phyloP scores from a whole-genome alignment of 345 rosid genomes.

The Salix viminalis region DNA sequence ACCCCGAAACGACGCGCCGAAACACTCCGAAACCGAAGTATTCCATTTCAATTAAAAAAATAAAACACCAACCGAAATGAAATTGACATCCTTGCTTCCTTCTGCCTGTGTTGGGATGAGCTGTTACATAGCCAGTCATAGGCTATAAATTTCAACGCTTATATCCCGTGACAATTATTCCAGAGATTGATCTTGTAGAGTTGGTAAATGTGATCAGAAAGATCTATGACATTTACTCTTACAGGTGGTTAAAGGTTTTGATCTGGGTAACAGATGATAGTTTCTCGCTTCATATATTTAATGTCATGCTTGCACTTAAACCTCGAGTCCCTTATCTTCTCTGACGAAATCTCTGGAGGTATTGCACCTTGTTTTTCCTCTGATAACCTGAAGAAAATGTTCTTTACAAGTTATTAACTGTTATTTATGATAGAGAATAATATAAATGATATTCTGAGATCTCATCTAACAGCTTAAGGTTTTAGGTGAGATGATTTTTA shows the following conservation, averaged over 20 bases:
- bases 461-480: too few species aligned
- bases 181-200: neutral
- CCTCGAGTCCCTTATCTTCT: constrained; percentile 59
- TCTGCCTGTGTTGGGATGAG: neutral
- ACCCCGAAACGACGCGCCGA: too few species aligned
- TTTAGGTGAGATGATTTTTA: too few species aligned
- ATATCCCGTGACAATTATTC: neutral
- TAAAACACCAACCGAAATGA: too few species aligned
- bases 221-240: neutral
- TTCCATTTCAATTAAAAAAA: too few species aligned
- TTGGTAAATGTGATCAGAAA: neutral
- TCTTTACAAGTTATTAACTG: too few species aligned
- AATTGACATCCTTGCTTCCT: too few species aligned
- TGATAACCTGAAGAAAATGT: constrained; percentile 25
- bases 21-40: too few species aligned
- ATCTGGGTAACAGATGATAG: constrained; percentile 37
- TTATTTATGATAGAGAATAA: too few species aligned
- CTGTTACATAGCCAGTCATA: neutral
- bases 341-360: constrained; percentile 63
- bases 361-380: constrained; percentile 21
- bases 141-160: neutral
- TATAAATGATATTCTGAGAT: too few species aligned
- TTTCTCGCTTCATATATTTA: constrained; percentile 48
- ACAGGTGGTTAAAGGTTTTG: constrained; percentile 37
- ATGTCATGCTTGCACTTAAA: constrained; percentile 51